A percentile compares a stretch with the other conserved stretches of the same genome.
These are phyloP conservation scores for Acacia melanoxylon DNA, from an alignment of 306 rosid species.

Conservation along the genomic window DNA sequence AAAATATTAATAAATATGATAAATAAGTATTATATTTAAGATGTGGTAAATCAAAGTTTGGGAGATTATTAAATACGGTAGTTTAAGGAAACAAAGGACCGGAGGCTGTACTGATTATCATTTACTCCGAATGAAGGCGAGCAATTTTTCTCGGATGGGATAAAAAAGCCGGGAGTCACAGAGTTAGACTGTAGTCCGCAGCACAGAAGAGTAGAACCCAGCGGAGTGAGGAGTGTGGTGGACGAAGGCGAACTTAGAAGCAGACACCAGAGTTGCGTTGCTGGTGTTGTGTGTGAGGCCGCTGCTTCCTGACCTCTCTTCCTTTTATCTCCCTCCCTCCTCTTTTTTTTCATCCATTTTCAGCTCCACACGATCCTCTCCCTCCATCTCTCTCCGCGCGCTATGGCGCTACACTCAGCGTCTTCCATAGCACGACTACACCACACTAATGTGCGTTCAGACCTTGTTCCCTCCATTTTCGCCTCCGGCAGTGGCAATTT, in stretches of 20 bases:
- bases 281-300: constrained; percentile 4
- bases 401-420: constrained; percentile 74
- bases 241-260: constrained; percentile 25
- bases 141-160: not conserved
- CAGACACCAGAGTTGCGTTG: constrained; percentile 21
- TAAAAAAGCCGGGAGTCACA: not conserved
- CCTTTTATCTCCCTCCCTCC: constrained; percentile 49
- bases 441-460: constrained; percentile 35
- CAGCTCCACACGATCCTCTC: constrained; percentile 39
- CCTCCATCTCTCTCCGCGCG: not conserved
- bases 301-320: constrained; percentile 44
- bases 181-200: not conserved
- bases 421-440: constrained; percentile 56
- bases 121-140: no score
- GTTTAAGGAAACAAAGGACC: no score
- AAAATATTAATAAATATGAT: no score
- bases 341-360: constrained; percentile 31
- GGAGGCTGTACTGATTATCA: no score
- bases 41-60: no score
- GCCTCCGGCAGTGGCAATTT: constrained; percentile 36
- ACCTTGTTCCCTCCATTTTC: constrained; percentile 38
- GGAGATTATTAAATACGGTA: no score
- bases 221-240: not conserved
- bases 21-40: no score
- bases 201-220: not conserved